Evolutionary conservation across 2,329 filamentous ascomycete genomes (phyloP), one percentile per base, ranked within the genome.

Genomic region (Fusarium euwallaceae): DNA sequence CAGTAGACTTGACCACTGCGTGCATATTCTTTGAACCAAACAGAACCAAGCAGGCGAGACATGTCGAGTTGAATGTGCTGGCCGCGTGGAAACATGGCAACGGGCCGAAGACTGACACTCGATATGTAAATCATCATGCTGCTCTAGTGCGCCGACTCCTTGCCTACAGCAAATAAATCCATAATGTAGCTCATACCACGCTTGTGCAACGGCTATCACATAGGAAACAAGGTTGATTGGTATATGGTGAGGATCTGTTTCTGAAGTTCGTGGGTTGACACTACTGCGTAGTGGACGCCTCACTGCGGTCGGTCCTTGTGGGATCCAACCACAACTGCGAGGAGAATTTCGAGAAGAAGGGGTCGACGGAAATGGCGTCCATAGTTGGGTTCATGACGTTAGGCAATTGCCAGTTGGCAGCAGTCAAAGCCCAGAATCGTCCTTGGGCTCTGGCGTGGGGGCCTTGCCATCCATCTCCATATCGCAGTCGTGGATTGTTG

Each of bases 401-500:
- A 16, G 27, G 39, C 34, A 71, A 20, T 41, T 60, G 39, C 37
- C 41, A 61, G 58, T 61, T 29, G 66, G 45, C 65, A 59, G 59
- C 55, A 17, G 24, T 20, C 45, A 36, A 41, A 37, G 41, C 59
- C 58, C 22, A 43, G 59, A 61, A 58, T 37, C 41, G 51, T 67
- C 51, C 32, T 37, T 41, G 45, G 48, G 20, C 53, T n/a, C 34
- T 34, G 51, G 36, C 61, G 69, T 74, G 72, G 72, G 72, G 72
- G 69, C 27, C 36, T 55, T 45, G n/a, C 29, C 37, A 36, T n/a
- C 34, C 37, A 20, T 56, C n/a, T 53, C 24, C 37, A 20, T 58
- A 32, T 53, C 24, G 48, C 22, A 34, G 17, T 29, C 20, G 43
- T 62, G 16, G 27, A 51, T 39, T 43, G 59, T 59, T 36, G 56